phyloP scores from a whole-genome alignment of 345 rosid genomes.

The Citrus sp. region DNA sequence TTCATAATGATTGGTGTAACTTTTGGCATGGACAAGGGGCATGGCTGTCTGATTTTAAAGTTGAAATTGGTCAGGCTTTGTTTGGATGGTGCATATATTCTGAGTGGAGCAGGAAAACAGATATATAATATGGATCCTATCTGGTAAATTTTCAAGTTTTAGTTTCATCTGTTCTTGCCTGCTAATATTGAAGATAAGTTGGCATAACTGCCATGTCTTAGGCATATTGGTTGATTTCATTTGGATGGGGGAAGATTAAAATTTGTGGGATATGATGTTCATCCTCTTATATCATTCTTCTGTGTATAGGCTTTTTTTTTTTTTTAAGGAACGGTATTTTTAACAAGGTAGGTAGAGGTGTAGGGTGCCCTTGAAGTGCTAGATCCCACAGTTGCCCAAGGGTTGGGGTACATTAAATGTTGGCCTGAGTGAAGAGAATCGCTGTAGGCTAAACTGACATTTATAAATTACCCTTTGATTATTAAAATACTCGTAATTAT shows the following conservation, averaged over 20 bases:
- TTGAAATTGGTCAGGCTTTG: not conserved
- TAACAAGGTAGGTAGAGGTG: not conserved
- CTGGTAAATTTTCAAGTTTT: not conserved
- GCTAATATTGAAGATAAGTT: not conserved
- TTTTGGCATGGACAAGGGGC: not conserved
- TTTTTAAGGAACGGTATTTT: not conserved
- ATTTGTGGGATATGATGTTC: not conserved
- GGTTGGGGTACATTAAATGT: not conserved
- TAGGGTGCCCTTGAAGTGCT: too few species aligned
- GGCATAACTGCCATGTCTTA: not conserved
- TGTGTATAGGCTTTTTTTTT: not conserved
- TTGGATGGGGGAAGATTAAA: not conserved
- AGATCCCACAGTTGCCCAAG: not conserved
- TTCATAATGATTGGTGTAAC: not conserved
- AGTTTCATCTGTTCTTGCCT: not conserved
- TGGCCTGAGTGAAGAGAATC: not conserved
- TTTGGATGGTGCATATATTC: not conserved
- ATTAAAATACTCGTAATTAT: not conserved
- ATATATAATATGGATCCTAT: not conserved
- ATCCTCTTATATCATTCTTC: not conserved
- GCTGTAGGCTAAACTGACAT: not conserved
- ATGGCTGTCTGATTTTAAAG: not conserved
- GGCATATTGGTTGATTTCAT: not conserved
- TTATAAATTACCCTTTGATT: not conserved
- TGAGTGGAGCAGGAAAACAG: not conserved